phyloP scores from a whole-genome alignment of 2,329 filamentous ascomycete species.

The Ophiosphaerella herpotricha region DNA sequence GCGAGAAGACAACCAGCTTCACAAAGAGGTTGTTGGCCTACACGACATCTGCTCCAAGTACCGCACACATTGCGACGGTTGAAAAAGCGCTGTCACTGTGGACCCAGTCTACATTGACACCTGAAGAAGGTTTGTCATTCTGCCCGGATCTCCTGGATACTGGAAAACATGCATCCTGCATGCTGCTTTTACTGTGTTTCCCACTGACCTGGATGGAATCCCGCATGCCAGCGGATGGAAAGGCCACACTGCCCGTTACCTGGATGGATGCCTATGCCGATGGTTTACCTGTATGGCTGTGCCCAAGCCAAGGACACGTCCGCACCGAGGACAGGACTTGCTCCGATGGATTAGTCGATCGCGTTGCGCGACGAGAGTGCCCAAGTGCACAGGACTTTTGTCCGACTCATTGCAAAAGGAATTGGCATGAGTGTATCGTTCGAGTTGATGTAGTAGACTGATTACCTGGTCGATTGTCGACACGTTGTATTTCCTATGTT shows the following conservation, averaged over 20 bases:
- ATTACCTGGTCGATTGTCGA: slow-evolving; percentile 13
- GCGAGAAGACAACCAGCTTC: slow-evolving; percentile 40
- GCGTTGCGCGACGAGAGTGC: slow-evolving; percentile 23
- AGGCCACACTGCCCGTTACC: slow-evolving; percentile 14
- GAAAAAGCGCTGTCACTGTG: slow-evolving; percentile 27
- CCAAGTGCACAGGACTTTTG: slow-evolving; percentile 22
- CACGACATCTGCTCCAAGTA: slow-evolving; percentile 42
- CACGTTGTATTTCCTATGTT: slow-evolving; percentile 11
- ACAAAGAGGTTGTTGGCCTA: slow-evolving; percentile 40
- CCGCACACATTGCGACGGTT: slow-evolving; percentile 38
- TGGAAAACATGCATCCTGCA: slow-evolving; percentile 22
- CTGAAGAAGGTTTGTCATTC: slow-evolving; percentile 38
- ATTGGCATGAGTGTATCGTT: slow-evolving; percentile 28
- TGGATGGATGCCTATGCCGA: slow-evolving; percentile 27
- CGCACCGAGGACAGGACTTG: slow-evolving; percentile 30
- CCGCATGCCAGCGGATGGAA: slow-evolving; percentile 31
- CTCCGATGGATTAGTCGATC: slow-evolving; percentile 21
- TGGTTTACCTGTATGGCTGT: slow-evolving; percentile 19
- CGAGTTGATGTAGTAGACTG: slow-evolving; percentile 27
- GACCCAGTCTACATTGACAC: slow-evolving; percentile 25
- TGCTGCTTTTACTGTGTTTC: slow-evolving; percentile 30
- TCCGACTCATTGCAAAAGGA: slow-evolving; percentile 31
- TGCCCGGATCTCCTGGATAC: slow-evolving; percentile 19
- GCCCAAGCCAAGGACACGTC: slow-evolving; percentile 24
- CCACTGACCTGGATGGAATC: slow-evolving; percentile 24